Percentiles rank a stretch among this genome's conserved stretches.
These are phyloP conservation scores for Leccinum olivaceopallidum DNA, from an alignment of 768 basidiomycete genomes.

Conservation along the genomic window DNA sequence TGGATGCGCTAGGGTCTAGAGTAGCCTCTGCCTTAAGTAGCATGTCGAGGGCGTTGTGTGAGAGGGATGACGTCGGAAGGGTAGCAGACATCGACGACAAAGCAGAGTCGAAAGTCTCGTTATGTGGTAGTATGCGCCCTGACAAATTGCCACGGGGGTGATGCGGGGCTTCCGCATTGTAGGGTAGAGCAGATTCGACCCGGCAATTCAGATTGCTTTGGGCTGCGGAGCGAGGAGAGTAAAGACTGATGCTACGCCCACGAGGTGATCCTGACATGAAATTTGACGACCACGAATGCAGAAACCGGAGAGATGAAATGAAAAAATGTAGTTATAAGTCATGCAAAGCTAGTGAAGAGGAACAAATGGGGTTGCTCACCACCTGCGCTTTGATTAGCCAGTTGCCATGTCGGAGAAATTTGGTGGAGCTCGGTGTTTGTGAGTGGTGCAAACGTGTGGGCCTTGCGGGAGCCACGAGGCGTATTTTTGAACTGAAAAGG, in stretches of 20 bases:
- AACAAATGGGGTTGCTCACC: conserved; percentile 29
- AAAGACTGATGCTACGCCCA: conserved; percentile 36
- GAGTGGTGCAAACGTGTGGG: conserved; percentile 31
- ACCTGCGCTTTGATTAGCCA: conserved; percentile 29
- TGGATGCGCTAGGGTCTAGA: conserved; percentile 17
- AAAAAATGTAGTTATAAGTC: conserved; percentile 24
- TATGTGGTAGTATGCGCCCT: conserved; percentile 24
- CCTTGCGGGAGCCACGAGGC: conserved; percentile 34
- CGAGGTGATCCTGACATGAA: conserved; percentile 29
- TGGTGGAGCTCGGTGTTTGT: conserved; percentile 35
- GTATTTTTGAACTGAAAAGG: conserved; percentile 23
- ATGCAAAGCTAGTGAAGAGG: conserved; percentile 11
- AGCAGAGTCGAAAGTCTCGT: conserved; percentile 26
- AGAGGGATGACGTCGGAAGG: conserved; percentile 35
- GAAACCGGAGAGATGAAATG: conserved; percentile 22
- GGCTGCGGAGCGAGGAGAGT: conserved; percentile 32
- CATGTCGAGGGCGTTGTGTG: conserved; percentile 30
- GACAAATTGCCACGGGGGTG: conserved; percentile 28
- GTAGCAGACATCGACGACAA: conserved; percentile 23
- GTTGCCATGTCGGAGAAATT: conserved; percentile 24
- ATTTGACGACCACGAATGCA: conserved; percentile 20
- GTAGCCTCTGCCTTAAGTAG: conserved; percentile 34
- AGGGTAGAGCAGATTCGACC: conserved; percentile 24
- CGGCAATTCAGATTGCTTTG: conserved; percentile 20
- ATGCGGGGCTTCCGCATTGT: conserved; percentile 36